These are phyloP conservation scores for Gentiana straminea DNA, from an alignment of 257 asterid species.

Conservation along the genomic window DNA sequence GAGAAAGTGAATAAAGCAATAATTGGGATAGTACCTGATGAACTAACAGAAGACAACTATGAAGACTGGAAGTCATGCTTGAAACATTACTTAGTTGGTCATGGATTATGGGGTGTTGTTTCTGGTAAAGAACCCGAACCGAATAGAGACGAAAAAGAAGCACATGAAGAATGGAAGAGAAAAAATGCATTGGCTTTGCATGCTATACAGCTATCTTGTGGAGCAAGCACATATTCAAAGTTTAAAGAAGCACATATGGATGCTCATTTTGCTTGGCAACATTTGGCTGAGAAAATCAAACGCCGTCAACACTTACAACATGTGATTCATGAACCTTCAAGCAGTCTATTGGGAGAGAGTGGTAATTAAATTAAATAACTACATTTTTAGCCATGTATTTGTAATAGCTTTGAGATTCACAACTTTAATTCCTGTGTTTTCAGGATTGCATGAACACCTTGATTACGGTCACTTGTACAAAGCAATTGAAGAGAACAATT, in stretches of 20 bases:
- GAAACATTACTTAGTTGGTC: conserved; percentile 26
- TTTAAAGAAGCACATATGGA: conserved; percentile 18
- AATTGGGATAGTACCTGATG: conserved; percentile 24
- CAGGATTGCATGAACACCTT: conserved; percentile 20
- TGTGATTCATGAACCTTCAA: conserved; percentile 7
- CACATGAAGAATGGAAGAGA: conserved; percentile 30
- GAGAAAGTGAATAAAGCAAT: conserved; percentile 4
- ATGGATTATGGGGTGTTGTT: conserved; percentile 36
- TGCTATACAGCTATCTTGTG: conserved; percentile 35
- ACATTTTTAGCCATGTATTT: too few species aligned
- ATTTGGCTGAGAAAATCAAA: conserved; percentile 21
- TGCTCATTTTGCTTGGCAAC: conserved; percentile 27
- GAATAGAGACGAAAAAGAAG: conserved; percentile 5
- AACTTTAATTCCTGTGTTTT: background rate
- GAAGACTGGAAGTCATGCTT: conserved; percentile 34
- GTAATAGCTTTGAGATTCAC: background rate
- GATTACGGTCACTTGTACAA: conserved; percentile 12
- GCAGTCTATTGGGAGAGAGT: conserved; percentile 1
- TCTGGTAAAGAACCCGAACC: conserved; percentile 30
- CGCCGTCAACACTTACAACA: background rate
- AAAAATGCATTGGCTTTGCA: conserved; percentile 34
- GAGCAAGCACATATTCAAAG: conserved; percentile 21
- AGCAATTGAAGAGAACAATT: conserved; percentile 19
- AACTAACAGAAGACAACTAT: conserved; percentile 27
- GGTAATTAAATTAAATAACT: conserved; percentile 5